phyloP scores from a whole-genome alignment of 352 stramenopile genomes.

The Thraustochytrium sp. region DNA sequence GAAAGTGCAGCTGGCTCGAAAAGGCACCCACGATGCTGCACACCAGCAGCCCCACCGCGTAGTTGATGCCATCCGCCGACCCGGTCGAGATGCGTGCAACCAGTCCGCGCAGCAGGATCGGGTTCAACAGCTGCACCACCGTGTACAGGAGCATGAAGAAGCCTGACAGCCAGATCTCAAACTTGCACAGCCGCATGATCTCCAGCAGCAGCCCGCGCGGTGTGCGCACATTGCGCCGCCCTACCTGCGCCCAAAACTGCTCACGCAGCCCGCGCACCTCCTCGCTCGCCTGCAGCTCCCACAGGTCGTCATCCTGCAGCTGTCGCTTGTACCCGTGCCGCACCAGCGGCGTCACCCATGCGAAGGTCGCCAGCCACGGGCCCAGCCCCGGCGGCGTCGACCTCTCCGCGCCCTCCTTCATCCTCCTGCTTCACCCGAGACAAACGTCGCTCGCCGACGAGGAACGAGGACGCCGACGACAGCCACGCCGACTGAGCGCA shows the following conservation, averaged over 20 bases:
- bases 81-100: not conserved
- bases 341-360: conserved; percentile 13
- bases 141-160: conserved; percentile 19
- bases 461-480: too few relatives aligned
- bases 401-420: too few relatives aligned
- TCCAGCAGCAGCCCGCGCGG: not conserved
- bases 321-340: not conserved
- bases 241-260: not conserved
- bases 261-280: not conserved
- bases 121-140: not conserved
- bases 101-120: not conserved
- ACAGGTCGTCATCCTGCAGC: conserved; percentile 3
- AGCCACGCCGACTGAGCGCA: too few relatives aligned
- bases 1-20: conserved; percentile 5
- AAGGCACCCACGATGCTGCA: not conserved
- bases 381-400: not conserved
- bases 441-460: too few relatives aligned
- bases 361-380: not conserved
- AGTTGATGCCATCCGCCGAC: not conserved
- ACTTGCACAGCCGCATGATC: not conserved
- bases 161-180: not conserved
- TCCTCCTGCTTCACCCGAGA: too few relatives aligned
- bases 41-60: not conserved
- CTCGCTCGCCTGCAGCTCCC: not conserved
- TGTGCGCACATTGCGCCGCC: not conserved